These are phyloP conservation scores for Triticum aestivum DNA, from an alignment of 176 grass and related monocot genomes.

Conservation along the genomic window DNA sequence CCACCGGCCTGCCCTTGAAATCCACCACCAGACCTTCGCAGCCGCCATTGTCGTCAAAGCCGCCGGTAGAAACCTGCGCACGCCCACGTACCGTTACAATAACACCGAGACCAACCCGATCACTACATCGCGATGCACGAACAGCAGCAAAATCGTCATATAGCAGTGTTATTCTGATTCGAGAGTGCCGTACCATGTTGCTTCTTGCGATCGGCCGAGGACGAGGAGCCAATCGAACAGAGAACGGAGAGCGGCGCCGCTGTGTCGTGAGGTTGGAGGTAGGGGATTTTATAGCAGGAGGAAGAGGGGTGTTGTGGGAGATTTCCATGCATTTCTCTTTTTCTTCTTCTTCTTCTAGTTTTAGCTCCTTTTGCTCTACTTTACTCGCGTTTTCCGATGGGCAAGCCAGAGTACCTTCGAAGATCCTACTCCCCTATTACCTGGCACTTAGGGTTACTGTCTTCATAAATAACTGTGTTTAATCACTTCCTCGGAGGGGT, in stretches of 20 bases:
- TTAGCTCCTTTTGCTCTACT: too few species aligned
- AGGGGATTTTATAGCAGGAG: background rate
- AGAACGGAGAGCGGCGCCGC: too few species aligned
- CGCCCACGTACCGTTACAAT: background rate
- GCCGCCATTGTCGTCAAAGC: background rate
- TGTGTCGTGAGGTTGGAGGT: background rate
- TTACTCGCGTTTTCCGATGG: too few species aligned
- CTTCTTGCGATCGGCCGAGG: background rate
- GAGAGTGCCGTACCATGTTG: conserved; percentile 15
- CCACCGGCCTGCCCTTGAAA: conserved; percentile 49
- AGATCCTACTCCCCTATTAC: too few species aligned
- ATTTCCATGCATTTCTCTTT: background rate
- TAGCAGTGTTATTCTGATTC: background rate
- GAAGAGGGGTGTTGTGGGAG: background rate
- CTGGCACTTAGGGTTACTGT: too few species aligned
- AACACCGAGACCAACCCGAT: background rate
- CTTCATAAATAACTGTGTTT: too few species aligned
- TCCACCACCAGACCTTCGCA: conserved; percentile 27
- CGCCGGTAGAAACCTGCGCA: conserved; percentile 39
- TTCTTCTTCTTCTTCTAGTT: background rate
- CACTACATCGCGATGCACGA: background rate
- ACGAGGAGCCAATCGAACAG: background rate
- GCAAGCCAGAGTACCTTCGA: too few species aligned
- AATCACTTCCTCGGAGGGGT: too few species aligned
- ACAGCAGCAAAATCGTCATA: too few species aligned